Evolutionary conservation across 2,329 filamentous ascomycete species (phyloP).

Genomic region (Claviceps pusilla): DNA sequence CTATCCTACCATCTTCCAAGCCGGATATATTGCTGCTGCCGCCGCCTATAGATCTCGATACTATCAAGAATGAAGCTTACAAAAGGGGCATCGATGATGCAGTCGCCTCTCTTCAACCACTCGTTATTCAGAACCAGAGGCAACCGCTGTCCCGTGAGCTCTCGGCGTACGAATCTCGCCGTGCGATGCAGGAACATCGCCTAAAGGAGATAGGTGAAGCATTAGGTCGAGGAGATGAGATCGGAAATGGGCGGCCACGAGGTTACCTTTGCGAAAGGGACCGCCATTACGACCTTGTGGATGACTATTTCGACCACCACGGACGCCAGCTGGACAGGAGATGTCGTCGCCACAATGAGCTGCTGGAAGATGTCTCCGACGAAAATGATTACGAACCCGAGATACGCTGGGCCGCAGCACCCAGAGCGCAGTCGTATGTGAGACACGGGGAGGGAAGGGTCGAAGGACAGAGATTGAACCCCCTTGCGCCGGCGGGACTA

Average conservation of each 20-base stretch:
- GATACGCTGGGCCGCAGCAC: neutral
- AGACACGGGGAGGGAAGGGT: neutral
- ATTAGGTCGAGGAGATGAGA: neutral
- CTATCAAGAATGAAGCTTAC: neutral
- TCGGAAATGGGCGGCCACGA: neutral
- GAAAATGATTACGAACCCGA: neutral
- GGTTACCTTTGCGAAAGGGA: neutral
- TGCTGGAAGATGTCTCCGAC: neutral
- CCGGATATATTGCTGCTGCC: neutral
- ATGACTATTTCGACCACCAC: neutral
- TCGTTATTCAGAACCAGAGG: neutral
- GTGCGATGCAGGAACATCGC: neutral
- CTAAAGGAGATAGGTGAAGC: neutral
- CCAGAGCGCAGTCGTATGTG: neutral
- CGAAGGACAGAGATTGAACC: neutral
- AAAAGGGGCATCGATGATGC: neutral
- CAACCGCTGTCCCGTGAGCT: neutral
- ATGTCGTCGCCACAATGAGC: neutral
- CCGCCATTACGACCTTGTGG: neutral
- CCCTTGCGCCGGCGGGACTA: neutral
- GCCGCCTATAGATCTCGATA: neutral
- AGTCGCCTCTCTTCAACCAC: neutral
- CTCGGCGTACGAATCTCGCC: neutral
- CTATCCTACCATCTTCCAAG: neutral
- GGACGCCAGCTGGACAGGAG: neutral